These are phyloP conservation scores for Tympanopsis confertula DNA, from an alignment of 2,329 filamentous ascomycete genomes.

Conservation along the genomic window DNA sequence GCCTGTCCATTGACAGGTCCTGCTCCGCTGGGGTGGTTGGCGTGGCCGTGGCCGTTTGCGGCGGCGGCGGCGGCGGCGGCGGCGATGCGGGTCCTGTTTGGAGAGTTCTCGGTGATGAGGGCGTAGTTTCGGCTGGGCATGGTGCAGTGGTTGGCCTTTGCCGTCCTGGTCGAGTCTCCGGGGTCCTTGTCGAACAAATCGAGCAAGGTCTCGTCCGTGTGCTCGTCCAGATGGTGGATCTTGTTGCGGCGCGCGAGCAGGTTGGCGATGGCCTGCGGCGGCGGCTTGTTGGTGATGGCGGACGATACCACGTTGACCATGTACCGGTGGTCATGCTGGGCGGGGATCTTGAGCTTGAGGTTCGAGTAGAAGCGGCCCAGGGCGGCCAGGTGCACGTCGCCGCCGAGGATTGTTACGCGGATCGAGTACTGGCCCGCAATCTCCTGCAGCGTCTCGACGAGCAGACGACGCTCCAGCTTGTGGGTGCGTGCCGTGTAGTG, in stretches of 20 bases:
- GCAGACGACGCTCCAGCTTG: conserved; percentile 70
- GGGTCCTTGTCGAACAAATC: conserved; percentile 84
- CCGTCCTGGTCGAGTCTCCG: conserved; percentile 63
- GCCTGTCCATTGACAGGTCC: no score
- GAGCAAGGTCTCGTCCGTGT: conserved; percentile 88
- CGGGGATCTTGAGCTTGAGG: conserved; percentile 63
- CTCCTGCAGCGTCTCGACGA: conserved; percentile 72
- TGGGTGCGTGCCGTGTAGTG: conserved; percentile 90
- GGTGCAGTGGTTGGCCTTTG: conserved; percentile 68
- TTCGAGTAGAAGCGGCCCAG: conserved; percentile 92
- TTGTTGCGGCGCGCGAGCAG: conserved; percentile 84
- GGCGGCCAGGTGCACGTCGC: conserved; percentile 86
- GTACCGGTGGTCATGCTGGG: conserved; percentile 78
- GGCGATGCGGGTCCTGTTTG: conserved; percentile 23
- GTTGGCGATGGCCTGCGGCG: conserved; percentile 77
- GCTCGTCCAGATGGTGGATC: conserved; percentile 52
- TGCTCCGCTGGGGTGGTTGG: conserved; percentile 5
- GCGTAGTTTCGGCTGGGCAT: conserved; percentile 93
- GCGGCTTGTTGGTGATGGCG: conserved; percentile 90
- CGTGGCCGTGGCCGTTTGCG: conserved; percentile 12
- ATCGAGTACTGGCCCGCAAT: conserved; percentile 78
- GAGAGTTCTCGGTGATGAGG: conserved; percentile 79
- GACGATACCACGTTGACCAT: conserved; percentile 93
- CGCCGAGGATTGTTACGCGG: conserved; percentile 81
- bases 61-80: conserved; percentile 6